phyloP scores from a whole-genome alignment of 768 basidiomycete genomes.

The Termitomyces sp. region DNA sequence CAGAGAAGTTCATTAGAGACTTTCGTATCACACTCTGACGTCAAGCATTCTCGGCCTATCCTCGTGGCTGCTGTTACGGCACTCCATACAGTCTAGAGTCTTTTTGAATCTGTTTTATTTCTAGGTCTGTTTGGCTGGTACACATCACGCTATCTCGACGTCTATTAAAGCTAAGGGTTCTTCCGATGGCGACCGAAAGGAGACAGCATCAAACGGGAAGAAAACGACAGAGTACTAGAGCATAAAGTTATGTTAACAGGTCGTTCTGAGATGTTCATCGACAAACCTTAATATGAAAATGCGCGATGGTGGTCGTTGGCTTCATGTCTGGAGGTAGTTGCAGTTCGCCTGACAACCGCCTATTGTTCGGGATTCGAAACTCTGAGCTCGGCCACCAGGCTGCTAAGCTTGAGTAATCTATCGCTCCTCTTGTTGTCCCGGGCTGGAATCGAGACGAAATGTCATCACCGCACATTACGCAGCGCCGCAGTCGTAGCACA shows the following conservation, averaged over 20 bases:
- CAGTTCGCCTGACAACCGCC: conserved; percentile 29
- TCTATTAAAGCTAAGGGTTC: conserved; percentile 22
- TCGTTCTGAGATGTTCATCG: not conserved
- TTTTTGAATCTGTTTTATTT: not conserved
- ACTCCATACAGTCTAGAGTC: not conserved
- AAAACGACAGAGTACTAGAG: conserved; percentile 31
- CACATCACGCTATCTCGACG: conserved; percentile 28
- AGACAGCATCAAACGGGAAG: conserved; percentile 28
- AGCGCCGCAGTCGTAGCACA: conserved; percentile 25
- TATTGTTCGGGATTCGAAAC: conserved; percentile 8
- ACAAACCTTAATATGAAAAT: conserved; percentile 32
- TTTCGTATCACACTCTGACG: no score
- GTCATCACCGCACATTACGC: conserved; percentile 16
- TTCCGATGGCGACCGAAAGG: conserved; percentile 19
- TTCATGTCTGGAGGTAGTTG: conserved; percentile 28
- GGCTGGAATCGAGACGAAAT: not conserved
- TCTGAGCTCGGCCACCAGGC: conserved; percentile 26
- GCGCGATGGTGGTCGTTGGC: conserved; percentile 30
- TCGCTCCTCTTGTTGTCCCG: conserved; percentile 18
- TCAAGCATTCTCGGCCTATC: not conserved
- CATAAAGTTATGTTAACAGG: not conserved
- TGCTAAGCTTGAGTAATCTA: conserved; percentile 23
- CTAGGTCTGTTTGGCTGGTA: conserved; percentile 10
- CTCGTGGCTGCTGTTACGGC: not conserved
- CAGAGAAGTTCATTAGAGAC: not conserved